Percentiles rank a stretch among this genome's conserved stretches.
Evolutionary conservation across 176 grass and related monocot genomes (phyloP).

Genomic region (Ananas comosus): DNA sequence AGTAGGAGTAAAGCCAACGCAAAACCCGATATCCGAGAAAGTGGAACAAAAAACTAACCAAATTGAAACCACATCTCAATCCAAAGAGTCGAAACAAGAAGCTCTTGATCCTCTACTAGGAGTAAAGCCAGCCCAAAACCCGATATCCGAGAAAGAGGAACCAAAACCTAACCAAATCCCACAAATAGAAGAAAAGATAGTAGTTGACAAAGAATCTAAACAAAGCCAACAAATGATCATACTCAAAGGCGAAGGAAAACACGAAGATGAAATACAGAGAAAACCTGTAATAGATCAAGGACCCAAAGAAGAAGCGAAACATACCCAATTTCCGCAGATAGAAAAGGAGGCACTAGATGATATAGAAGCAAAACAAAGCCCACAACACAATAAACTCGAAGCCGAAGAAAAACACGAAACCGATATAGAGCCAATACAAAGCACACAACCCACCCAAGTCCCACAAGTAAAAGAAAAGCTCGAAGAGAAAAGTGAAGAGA

Average conservation of each 20-base stretch:
- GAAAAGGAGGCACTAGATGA: background rate
- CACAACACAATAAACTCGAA: background rate
- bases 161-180: slow-evolving; percentile 1
- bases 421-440: background rate
- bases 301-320: background rate
- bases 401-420: background rate
- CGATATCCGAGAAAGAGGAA: background rate
- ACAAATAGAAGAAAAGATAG: background rate
- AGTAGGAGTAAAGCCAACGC: background rate
- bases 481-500: slow-evolving; percentile 13
- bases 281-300: no score
- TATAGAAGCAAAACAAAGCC: background rate
- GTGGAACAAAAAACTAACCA: slow-evolving; percentile 10
- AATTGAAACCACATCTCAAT: background rate
- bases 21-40: background rate
- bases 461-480: slow-evolving; percentile 6
- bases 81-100: slow-evolving; percentile 9
- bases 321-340: background rate
- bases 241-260: background rate
- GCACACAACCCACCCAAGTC: background rate
- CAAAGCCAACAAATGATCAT: background rate
- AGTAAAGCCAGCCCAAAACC: slow-evolving; percentile 1
- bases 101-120: slow-evolving; percentile 10
- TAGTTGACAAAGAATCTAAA: background rate
- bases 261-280: background rate